Evolutionary conservation across 73 alveolate species (phyloP), one percentile per base, ranked within the genome.

Genomic region (Paramecium pentaurelia): DNA sequence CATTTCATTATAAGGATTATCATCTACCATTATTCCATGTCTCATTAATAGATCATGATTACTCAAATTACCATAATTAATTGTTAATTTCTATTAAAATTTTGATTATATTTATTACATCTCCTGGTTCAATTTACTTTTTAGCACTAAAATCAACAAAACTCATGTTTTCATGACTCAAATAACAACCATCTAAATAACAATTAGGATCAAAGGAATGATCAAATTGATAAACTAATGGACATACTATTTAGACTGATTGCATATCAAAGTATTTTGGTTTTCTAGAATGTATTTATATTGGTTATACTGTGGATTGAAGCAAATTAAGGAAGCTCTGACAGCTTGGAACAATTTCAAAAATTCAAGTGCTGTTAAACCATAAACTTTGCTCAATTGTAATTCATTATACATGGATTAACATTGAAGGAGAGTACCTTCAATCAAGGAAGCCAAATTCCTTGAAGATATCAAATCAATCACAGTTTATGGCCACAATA

Each of bases 161-260:
- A 27, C 77, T 45, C 91, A 80, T 80, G 18, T 80, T 80, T 49
- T 80, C 91, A 45, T 45, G 75, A 12, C 91, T 80, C 25, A 80
- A 80, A 80, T 80, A 80, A 27, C 75, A 80, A 18, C 91, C 91
- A 80, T 80, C 91, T 25, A 80, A 14, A 18, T 45, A 80, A 22
- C 91, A 45, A 49, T 80, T 80, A 3, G 91, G 91, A 22, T 80
- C 75, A 22, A 80, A 80, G 12, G 91, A 80, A 47, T 80, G 91
- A 22, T 40, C 71, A 20, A 80, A 45, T 22, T 32, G 30, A 6
- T 49, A 45, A 20, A 80, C 58, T 47, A 80, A 45, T 45, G 91
- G 91, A 80, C 36, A 44, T 25, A 80, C 22, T 1, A 80, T 80
- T 14, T 32, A 49, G 11, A 80, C 71, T 9, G 91, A 80, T 80